Base-by-base conservation (phyloP, 768 basidiomycete genomes). In the Tylopilus subfusipes region DNA sequence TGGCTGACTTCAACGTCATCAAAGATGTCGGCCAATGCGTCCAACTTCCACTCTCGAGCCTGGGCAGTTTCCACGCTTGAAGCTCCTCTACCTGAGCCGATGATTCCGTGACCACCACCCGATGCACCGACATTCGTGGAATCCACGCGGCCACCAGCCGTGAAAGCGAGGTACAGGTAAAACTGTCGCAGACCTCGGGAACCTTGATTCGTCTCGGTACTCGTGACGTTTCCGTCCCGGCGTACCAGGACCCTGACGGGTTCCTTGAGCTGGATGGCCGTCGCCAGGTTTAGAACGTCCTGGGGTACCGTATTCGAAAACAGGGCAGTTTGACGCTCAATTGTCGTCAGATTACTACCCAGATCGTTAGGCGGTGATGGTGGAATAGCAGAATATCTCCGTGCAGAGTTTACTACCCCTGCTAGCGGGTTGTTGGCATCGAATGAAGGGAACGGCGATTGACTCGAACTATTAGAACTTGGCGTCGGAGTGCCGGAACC, bases 291-390 rank as follows among this genome's bases (percentile, higher is more conserved):
- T 58, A 99, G 82, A 12, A 99, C 97, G 66, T 99, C 97, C 68
- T 96, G 93, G 16, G 93, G 96, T 18, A 97, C 95, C 3, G 97
- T 99, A 69, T 98, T 98, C 34, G 93, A 96, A 73, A 98, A 98
- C n/a, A 93, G 77, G 8, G 90, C 92, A 5, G 92, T 93, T 71
- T 95, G 93, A 24, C 94, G 85, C 61, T 95, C 93, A 44, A 88
- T 79, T 1, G 66, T 48, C 13, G 64, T 27, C 22, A 76, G 57
- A n/a, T 63, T 72, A 21, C 64, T 66, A 30, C 66, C 62, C 44
- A 60, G 62, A 19, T 76, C 74, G 21, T 74, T 76, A 14, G 73
- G 76, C 12, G 83, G 77, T 29, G 83, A 72, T 3, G 75, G 59
- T 14, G 77, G 72, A 25, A 84, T 73, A 19, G 78, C 61, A 42